Evolutionary conservation across 345 rosid species (phyloP).

Genomic region (Turritis glabra): DNA sequence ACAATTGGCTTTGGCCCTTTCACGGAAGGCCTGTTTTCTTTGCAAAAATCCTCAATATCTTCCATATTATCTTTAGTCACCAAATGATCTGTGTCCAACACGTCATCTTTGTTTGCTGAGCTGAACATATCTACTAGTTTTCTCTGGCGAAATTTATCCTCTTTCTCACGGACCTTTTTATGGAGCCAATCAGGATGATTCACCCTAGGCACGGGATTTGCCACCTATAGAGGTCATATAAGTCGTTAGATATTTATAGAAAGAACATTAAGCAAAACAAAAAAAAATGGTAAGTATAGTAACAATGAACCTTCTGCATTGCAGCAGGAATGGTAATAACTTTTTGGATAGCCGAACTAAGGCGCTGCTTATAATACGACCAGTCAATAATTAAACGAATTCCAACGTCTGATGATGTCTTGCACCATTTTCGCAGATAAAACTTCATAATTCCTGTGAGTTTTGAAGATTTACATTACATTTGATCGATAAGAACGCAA

Average conservation of each 20-base stretch:
- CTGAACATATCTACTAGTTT: conserved; percentile 74
- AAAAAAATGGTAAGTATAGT: conserved; percentile 19
- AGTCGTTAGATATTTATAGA: conserved; percentile 21
- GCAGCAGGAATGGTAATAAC: conserved; percentile 98
- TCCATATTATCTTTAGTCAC: conserved; percentile 43
- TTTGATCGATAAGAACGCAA: conserved; percentile 27
- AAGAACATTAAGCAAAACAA: conserved; percentile 14
- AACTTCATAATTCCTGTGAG: conserved; percentile 69
- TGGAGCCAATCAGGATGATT: conserved; percentile 98
- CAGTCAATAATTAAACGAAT: conserved; percentile 91
- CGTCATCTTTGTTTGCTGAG: conserved; percentile 39
- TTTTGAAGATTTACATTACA: conserved; percentile 25
- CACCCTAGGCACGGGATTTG: conserved; percentile 96
- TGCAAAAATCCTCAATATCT: conserved; percentile 85
- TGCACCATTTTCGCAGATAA: conserved; percentile 93
- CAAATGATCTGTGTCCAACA: conserved; percentile 34
- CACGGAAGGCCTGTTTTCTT: conserved; percentile 43
- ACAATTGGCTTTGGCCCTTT: conserved; percentile 70
- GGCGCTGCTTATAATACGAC: conserved; percentile 94
- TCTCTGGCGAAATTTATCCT: conserved; percentile 84
- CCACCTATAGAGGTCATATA: conserved; percentile 55
- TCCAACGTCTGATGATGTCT: conserved; percentile 64
- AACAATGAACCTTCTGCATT: conserved; percentile 84
- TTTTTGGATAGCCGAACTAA: conserved; percentile 90
- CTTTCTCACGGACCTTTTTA: conserved; percentile 91